These are phyloP conservation scores for Fusarium albidum DNA, from an alignment of 2,329 filamentous ascomycete species.

Conservation along the genomic window DNA sequence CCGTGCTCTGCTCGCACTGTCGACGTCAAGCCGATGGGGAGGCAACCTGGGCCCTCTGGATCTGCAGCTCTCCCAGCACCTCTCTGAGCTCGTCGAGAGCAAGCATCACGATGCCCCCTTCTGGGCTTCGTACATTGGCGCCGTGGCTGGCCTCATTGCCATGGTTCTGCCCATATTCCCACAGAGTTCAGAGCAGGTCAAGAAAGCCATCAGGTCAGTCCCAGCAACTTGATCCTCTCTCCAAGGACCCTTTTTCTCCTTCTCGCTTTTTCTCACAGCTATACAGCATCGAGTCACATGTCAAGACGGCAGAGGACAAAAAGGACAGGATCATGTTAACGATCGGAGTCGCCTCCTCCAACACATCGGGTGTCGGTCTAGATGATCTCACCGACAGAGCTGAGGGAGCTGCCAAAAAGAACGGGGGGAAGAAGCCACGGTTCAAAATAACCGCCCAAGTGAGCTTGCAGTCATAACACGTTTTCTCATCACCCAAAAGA, in stretches of 20 bases:
- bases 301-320: conserved; percentile 43
- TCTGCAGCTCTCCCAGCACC: conserved; percentile 49
- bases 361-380: conserved; percentile 43
- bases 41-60: conserved; percentile 64
- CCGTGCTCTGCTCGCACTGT: conserved; percentile 74
- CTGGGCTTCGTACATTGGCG: conserved; percentile 63
- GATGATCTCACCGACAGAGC: conserved; percentile 46
- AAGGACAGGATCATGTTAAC: conserved; percentile 48
- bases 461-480: conserved; percentile 33
- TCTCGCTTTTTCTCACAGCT: conserved; percentile 30
- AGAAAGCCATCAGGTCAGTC: conserved; percentile 51
- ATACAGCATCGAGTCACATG: conserved; percentile 43
- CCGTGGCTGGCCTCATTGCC: conserved; percentile 54
- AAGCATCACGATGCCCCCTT: conserved; percentile 52
- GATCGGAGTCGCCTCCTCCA: conserved; percentile 44
- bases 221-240: background rate
- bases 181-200: conserved; percentile 44
- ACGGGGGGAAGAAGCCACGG: conserved; percentile 41
- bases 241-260: background rate
- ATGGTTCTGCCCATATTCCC: conserved; percentile 54
- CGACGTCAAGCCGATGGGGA: conserved; percentile 78
- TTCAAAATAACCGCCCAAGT: conserved; percentile 46
- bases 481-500: conserved; percentile 29
- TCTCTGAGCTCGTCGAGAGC: conserved; percentile 52
- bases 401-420: conserved; percentile 46